Conservation (phyloP, 345 rosid species). For the Eucalyptus marginata region DNA sequence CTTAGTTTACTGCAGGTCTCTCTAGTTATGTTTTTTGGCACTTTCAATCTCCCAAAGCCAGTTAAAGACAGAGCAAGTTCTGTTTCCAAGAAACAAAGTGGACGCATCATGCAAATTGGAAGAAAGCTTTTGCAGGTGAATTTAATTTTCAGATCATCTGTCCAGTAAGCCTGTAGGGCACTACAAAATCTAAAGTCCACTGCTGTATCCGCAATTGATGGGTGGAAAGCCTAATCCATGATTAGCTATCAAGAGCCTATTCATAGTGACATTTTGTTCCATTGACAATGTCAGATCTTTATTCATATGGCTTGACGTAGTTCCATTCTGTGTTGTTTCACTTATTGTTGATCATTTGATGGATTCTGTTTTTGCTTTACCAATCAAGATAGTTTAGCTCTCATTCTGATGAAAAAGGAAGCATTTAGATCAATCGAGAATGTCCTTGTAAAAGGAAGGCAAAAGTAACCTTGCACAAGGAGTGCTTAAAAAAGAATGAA, state of each 20-base stretch:
- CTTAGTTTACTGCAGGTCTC: slow-evolving; percentile 33
- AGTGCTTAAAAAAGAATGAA: neutral
- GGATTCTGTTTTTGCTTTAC: neutral
- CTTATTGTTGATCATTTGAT: neutral
- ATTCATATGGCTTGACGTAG: neutral
- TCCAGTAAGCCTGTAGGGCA: neutral
- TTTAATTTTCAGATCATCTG: neutral
- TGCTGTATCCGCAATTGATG: neutral
- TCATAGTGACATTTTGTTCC: neutral
- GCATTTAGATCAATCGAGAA: neutral
- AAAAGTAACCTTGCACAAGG: neutral
- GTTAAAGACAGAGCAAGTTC: slow-evolving; percentile 1
- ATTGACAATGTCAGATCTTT: neutral
- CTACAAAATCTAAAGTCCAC: neutral
- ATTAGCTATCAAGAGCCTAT: neutral
- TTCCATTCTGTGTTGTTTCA: neutral
- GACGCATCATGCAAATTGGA: slow-evolving; percentile 25
- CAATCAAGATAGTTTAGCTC: neutral
- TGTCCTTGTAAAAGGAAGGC: neutral
- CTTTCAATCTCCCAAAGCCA: slow-evolving; percentile 20
- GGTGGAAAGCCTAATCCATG: neutral
- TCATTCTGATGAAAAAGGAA: neutral
- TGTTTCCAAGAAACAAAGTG: slow-evolving; percentile 17
- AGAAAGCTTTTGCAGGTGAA: slow-evolving; percentile 68
- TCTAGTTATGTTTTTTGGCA: slow-evolving; percentile 35